These are phyloP conservation scores for Plasmodium chabaudi DNA, from an alignment of 169 alveolate genomes.

Conservation along the genomic window DNA sequence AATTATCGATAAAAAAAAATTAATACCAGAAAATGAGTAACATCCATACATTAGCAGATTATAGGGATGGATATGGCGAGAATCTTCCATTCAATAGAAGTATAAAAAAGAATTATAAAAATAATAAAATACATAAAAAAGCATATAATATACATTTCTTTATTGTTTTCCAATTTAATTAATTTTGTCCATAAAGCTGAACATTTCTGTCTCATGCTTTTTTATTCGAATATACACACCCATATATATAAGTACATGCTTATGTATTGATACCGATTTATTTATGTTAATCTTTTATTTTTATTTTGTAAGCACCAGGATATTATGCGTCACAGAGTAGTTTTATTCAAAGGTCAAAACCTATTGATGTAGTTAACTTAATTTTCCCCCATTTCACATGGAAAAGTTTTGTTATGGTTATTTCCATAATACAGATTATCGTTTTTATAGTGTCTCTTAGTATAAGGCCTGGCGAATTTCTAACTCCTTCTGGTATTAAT, in stretches of 20 bases:
- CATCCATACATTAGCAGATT: slow-evolving; percentile 74
- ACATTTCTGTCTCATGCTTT: background rate
- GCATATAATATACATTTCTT: background rate
- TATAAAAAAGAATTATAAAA: slow-evolving; percentile 17
- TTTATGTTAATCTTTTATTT: background rate
- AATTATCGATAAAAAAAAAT: background rate
- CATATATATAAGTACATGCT: slow-evolving; percentile 1
- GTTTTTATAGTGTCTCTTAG: slow-evolving; percentile 74
- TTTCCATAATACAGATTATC: slow-evolving; percentile 76
- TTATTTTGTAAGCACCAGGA: slow-evolving; percentile 58
- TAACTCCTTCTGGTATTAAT: slow-evolving; percentile 67
- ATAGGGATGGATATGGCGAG: slow-evolving; percentile 56
- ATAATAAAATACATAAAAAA: too few relatives aligned
- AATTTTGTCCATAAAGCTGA: background rate
- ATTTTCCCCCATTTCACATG: slow-evolving; percentile 80
- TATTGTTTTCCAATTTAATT: background rate
- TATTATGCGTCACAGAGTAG: slow-evolving; percentile 68
- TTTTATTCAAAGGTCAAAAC: slow-evolving; percentile 70
- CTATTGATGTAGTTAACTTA: slow-evolving; percentile 74
- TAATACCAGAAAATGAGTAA: slow-evolving; percentile 41
- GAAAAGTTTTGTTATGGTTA: slow-evolving; percentile 76
- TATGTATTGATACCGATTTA: background rate
- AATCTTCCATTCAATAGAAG: slow-evolving; percentile 69
- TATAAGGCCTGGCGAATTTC: slow-evolving; percentile 56
- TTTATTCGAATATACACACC: background rate